Evolutionary conservation across 352 stramenopile genomes (phyloP), one percentile per base, ranked within the genome.

Genomic region (Pythium phragmitis): DNA sequence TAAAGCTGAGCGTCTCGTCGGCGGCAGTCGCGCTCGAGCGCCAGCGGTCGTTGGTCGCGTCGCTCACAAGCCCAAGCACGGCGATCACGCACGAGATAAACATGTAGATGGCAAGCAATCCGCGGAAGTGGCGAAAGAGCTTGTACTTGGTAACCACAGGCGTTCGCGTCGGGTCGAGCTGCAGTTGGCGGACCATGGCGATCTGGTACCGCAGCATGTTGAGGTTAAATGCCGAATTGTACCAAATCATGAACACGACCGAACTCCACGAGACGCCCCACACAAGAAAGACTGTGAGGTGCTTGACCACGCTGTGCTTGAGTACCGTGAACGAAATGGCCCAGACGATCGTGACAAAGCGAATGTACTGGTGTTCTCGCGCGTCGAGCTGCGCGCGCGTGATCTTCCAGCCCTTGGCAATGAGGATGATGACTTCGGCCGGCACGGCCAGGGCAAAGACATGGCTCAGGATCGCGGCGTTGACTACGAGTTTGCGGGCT

Each of bases 351-450:
- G 79, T 77, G 39, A 88, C 68, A 36, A 84, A 78, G 39, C 79
- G 79, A 42, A 88, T 77, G 74, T 82, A 85, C 57, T 85, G 76
- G 21, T 74, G 37, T 46, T 88, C 81, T 47, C 77, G 77, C 7
- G 53, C 21, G 2, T 73, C 70, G 3, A 90, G 60, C n/a, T 72
- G 52, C 7, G 59, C 61, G 0, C 81, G 77, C 11, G 79, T 90
- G 64, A 90, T 88, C 59, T 90, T 80, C 81, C 81, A 90, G 19
- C 81, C 81, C 50, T 88, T 88, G 11, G 81, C 79, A 8, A 88
- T 75, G 34, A 88, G 36, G n/a, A 88, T 55, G 4, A 88, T 33
- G 19, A 82, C 59, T 50, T 88, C 79, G 7, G 69, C 75, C 4
- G 79, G 73, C 28, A 84, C 70, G 0, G 79, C 72, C 0, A 88